These are phyloP conservation scores for Macrotyloma uniflorum DNA, from an alignment of 306 rosid genomes.

Conservation along the genomic window DNA sequence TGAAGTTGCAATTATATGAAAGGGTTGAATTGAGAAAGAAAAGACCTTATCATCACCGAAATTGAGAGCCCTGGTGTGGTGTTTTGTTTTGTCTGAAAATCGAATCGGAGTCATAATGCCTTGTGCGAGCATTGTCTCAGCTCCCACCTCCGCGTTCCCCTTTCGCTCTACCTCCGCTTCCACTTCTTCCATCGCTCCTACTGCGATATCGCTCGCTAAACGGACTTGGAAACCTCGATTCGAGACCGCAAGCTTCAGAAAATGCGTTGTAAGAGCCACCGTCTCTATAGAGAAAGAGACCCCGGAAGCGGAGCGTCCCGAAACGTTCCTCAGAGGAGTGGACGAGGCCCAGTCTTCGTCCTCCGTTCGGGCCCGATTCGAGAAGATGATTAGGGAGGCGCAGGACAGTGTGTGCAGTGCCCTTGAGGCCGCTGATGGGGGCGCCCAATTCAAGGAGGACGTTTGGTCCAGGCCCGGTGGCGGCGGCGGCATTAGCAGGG, in stretches of 20 bases:
- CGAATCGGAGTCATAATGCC: slow-evolving; percentile 35
- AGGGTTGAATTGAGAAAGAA: background rate
- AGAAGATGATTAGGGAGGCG: slow-evolving; percentile 96
- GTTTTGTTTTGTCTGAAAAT: too few relatives aligned
- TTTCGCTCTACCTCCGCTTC: slow-evolving; percentile 1
- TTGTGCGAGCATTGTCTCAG: slow-evolving; percentile 35
- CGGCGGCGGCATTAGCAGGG: slow-evolving; percentile 97
- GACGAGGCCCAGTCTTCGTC: slow-evolving; percentile 46
- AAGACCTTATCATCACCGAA: slow-evolving; percentile 14
- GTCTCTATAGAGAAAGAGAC: slow-evolving; percentile 84
- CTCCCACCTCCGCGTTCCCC: slow-evolving; percentile 39
- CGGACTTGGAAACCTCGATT: background rate
- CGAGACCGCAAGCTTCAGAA: background rate
- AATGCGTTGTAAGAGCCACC: slow-evolving; percentile 37
- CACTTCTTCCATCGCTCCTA: background rate
- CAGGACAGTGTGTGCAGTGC: slow-evolving; percentile 87
- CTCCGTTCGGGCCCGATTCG: slow-evolving; percentile 77
- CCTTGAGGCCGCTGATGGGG: slow-evolving; percentile 79
- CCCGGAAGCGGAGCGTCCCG: slow-evolving; percentile 75
- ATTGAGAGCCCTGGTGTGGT: background rate
- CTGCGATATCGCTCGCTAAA: background rate
- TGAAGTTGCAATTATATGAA: background rate
- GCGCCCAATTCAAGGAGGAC: slow-evolving; percentile 79
- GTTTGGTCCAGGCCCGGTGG: slow-evolving; percentile 99
- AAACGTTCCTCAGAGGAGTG: slow-evolving; percentile 71